Evolutionary conservation across 2,329 filamentous ascomycete species (phyloP), one percentile per base, ranked within the genome.

Genomic region (Colletotrichum brevisporum): DNA sequence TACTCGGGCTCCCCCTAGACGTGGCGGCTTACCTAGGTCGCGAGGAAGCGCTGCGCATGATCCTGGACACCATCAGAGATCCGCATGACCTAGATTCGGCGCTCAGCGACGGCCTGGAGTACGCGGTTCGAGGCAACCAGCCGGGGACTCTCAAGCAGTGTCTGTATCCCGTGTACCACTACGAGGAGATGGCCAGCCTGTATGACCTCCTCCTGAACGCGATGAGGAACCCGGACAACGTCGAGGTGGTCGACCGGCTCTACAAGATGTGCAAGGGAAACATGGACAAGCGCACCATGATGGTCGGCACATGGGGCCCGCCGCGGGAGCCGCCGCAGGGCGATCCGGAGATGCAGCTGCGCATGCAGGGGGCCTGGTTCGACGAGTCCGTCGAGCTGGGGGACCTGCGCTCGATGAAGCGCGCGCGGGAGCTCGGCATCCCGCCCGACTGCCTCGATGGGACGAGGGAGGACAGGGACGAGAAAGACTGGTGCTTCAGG

Each of bases 21-120:
- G 27, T 47, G 27, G 54, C 54, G 36, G 36, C 54, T 39, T 47
- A 57, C 39, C 43, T 39, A 57, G 54, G 54, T 27, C 21, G 45
- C 24, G 39, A 39, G n/a, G 54, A 57, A 57, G 54, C 54, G 21
- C 54, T 57, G 39, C 54, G 39, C 39, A 57, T 57, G 39, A 39
- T 57, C 36, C 45, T 57, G 12, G 39, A 27, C 54, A 43, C 39
- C 36, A 39, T n/a, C 27, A 47, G 21, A 41, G 39, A 57, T 57
- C 47, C 55, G 18, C 31, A 36, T 8, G 31, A 36, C 31, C 31
- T 36, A 5, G 27, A 48, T 8, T 41, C 41, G 39, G 26, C 27
- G n/a, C 27, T 27, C n/a, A 27, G 31, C 55, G 6, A 18, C 9
- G 55, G 41, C 43, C 27, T 47, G 10, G 54, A 27, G 18, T 57